Percentiles rank a stretch among this genome's conserved stretches.
Evolutionary conservation across 192 early-diverging fungal species (phyloP).

Genomic region (Entomortierella chlamydospora): DNA sequence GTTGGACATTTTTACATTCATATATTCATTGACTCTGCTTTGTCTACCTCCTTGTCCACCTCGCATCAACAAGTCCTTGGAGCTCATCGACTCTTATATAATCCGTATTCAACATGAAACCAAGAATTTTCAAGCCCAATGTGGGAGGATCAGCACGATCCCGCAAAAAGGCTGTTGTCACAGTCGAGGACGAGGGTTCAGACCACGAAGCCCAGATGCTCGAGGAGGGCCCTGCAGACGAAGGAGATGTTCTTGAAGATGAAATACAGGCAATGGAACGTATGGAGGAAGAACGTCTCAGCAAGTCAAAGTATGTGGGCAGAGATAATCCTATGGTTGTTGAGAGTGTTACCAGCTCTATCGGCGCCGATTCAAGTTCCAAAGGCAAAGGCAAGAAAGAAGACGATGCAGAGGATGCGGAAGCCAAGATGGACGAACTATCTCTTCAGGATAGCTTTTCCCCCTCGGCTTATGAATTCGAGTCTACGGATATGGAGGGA

Average conservation of each 20-base stretch:
- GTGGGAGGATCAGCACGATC: conserved; percentile 22
- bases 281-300: conserved; percentile 39
- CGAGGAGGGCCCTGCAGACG: conserved; percentile 14
- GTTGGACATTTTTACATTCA: no score
- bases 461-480: neutral
- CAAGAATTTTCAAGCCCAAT: conserved; percentile 45
- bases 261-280: conserved; percentile 31
- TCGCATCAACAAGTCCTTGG: no score
- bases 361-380: neutral
- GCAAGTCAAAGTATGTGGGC: conserved; percentile 7
- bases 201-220: conserved; percentile 16
- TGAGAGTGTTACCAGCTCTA: conserved; percentile 2
- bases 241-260: conserved; percentile 33
- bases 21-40: no score
- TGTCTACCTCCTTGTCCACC: no score
- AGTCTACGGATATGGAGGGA: conserved; percentile 7
- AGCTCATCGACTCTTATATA: no score
- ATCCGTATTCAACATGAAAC: conserved; percentile 36
- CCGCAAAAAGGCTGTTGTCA: conserved; percentile 15
- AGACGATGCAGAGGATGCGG: neutral
- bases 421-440: conserved; percentile 4
- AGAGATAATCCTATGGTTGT: conserved; percentile 9
- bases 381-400: conserved; percentile 20
- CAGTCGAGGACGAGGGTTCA: conserved; percentile 22
- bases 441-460: conserved; percentile 11